Evolutionary conservation across 2,329 filamentous ascomycete species (phyloP), one percentile per base, ranked within the genome.

Genomic region (Colletotrichum musicola): DNA sequence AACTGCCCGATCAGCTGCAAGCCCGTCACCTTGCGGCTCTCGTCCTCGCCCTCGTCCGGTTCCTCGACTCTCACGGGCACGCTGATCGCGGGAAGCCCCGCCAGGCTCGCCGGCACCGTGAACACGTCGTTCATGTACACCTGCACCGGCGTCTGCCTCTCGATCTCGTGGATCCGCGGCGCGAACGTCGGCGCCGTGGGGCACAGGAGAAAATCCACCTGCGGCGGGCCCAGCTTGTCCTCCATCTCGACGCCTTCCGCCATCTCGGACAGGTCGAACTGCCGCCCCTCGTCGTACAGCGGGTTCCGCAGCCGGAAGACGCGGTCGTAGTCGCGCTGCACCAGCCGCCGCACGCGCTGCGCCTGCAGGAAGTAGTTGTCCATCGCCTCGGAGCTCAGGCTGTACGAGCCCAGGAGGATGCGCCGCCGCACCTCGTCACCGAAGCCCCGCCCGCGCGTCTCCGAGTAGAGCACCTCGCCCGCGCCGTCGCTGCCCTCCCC

Each of bases 311-410:
- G 80, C 16, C 81, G 79, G 77, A 99, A 98, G 0, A 93, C 90
- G 2, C 86, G 81, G 79, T 98, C 90, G 77, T 99, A 99, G 76
- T 99, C 96, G 40, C 84, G 83, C 77, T 96, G 92, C 2, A 99
- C 93, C 18, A 97, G 83, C 62, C 93, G 87, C 1, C 96, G 91
- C 46, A 98, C 89, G 72, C 91, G 92, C 81, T 99, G 96, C 53
- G 96, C 96, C 77, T 97, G 92, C 71, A 97, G 88, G 76, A 99
- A 99, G 80, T 98, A 98, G 78, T 98, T 99, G 78, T 97, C 92
- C 76, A 97, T 96, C 10, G 94, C 94, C 70, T 92, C 89, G 0
- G 95, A 95, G 79, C 93, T 97, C 60, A 99, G 86, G 47, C 91
- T 95, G 77, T 97, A 98, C 0, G 94, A 91, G 16, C 96, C 96